Conservation (phyloP, 768 basidiomycete genomes). For the Russula compacta region DNA sequence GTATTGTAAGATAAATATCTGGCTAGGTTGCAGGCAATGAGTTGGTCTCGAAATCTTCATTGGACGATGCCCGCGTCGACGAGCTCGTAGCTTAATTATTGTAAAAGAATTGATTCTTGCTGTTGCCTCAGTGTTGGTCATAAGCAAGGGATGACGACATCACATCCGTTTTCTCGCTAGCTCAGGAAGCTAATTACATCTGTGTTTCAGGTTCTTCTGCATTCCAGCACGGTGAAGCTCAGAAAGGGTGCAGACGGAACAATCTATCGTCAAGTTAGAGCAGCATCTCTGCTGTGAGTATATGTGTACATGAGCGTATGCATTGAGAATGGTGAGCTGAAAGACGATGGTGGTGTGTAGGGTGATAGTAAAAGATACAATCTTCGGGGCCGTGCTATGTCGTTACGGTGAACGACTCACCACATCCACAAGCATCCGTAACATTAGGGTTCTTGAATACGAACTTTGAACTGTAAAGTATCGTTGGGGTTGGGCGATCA, state of each 20-base stretch:
- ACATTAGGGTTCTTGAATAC: conserved; percentile 88
- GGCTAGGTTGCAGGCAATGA: neutral
- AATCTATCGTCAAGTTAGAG: neutral
- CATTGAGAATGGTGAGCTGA: neutral
- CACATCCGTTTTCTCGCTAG: too few species aligned
- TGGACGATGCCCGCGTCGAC: neutral
- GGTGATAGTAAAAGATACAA: conserved; percentile 7
- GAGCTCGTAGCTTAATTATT: neutral
- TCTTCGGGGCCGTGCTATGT: conserved; percentile 9
- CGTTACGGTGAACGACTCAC: conserved; percentile 76
- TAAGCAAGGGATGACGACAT: neutral
- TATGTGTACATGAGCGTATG: conserved; percentile 4
- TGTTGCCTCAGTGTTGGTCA: neutral
- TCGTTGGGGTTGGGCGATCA: conserved; percentile 8
- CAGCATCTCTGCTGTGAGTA: neutral
- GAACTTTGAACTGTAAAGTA: conserved; percentile 57
- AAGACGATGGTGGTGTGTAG: neutral
- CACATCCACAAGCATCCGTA: conserved; percentile 90
- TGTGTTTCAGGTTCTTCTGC: too few species aligned
- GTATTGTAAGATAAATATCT: neutral
- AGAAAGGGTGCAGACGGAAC: neutral
- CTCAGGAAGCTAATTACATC: too few species aligned
- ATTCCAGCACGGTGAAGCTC: too few species aligned
- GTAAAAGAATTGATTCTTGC: neutral
- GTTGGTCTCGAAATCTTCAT: neutral